phyloP scores from a whole-genome alignment of 768 basidiomycete genomes.

The Mycena vulgaris region DNA sequence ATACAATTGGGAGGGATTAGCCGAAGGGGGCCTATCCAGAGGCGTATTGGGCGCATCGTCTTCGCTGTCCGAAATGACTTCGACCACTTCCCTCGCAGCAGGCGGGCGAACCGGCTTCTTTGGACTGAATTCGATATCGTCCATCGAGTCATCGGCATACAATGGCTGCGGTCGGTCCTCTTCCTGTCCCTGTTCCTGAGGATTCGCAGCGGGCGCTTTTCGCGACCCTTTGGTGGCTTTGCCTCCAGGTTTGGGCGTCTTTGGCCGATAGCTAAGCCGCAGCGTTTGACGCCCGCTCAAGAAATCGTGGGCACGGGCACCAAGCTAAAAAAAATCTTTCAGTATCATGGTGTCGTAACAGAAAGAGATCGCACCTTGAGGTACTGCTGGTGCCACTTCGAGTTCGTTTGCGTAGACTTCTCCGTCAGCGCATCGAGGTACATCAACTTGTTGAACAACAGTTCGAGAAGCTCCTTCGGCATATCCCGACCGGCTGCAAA shows the following conservation, averaged over 20 bases:
- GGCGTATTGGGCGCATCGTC: neutral
- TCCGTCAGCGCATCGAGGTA: constrained; percentile 64
- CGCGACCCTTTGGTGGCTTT: constrained; percentile 44
- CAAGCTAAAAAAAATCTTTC: constrained; percentile 48
- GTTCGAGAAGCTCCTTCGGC: constrained; percentile 70
- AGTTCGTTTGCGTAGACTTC: constrained; percentile 62
- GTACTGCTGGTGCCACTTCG: constrained; percentile 64
- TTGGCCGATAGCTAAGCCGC: constrained; percentile 52
- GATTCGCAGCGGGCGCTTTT: constrained; percentile 40
- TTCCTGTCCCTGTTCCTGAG: constrained; percentile 41
- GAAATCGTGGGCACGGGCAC: constrained; percentile 49
- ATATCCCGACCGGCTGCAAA: constrained; percentile 72
- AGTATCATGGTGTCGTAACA: constrained; percentile 11
- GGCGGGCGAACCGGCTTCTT: constrained; percentile 38
- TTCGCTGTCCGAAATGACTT: constrained; percentile 28
- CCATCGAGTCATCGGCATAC: constrained; percentile 43
- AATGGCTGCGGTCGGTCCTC: constrained; percentile 43
- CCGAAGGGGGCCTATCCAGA: neutral
- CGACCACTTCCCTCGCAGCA: constrained; percentile 38
- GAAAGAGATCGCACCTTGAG: constrained; percentile 58
- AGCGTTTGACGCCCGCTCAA: constrained; percentile 43
- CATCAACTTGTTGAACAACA: constrained; percentile 73
- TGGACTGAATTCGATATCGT: constrained; percentile 33
- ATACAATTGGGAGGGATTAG: constrained; percentile 26
- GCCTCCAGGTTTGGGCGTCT: constrained; percentile 25